Base-by-base conservation (phyloP, 495 filamentous ascomycete genomes). In the Podospora appendiculata region DNA sequence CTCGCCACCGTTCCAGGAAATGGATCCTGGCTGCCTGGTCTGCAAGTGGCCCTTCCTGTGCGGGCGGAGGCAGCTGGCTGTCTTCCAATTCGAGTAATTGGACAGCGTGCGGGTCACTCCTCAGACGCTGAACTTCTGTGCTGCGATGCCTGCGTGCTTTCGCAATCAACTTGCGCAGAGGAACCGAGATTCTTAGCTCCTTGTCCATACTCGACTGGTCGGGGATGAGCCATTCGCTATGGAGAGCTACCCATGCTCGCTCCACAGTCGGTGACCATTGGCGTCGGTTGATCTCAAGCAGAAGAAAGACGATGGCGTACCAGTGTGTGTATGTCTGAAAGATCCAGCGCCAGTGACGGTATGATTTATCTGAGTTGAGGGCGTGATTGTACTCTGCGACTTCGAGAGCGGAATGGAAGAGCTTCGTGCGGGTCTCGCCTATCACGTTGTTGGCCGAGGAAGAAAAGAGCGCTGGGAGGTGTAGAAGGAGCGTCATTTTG, bases 201-300 rank as follows among this genome's bases (percentile, higher is more conserved):
- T 56, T 51, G n/a, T 42, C 46, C n/a, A 48, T 54, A 47, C 72
- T 77, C 5, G 72, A 70, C 36, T 80, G 71, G 11, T 70, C 75
- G n/a, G 69, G 68, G 19, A 68, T 65, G 8, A 75, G 73, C 71
- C 76, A 79, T 38, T 71, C 64, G 57, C 83, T 66, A 42, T 82
- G 78, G 8, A 95, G 72, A 0, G 86, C 85, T n/a, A 70, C 66
- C 90, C 90, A 96, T 4, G 87, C 89, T 4, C 90, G 77, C 42
- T 92, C 85, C 3, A 87, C 85, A 4, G 85, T 70, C 13, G 63
- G 58, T 4, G 67, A 53, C 81, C 80, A 75, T n/a, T 83, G 81
- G 17, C 87, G 80, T 13, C 84, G 77, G 57, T 83, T 84, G 6
- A 92, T 74, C 58, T 95, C 90, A 0, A 86, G 44, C 32, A 60